Base-by-base conservation (phyloP, 306 rosid species). In the Sicyos edulis region DNA sequence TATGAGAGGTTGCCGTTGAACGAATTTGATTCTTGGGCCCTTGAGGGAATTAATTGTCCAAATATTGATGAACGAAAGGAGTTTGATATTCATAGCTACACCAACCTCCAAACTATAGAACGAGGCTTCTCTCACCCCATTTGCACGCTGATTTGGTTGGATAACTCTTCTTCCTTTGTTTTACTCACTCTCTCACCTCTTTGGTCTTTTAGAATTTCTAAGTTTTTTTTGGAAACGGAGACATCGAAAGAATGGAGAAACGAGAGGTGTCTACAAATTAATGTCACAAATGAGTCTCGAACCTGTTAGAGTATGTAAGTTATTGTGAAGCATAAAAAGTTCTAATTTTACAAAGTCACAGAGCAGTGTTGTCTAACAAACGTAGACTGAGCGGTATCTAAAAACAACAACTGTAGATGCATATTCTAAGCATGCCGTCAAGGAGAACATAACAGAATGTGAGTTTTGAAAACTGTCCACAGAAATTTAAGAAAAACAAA, bases 81-180 rank as follows among this genome's bases (percentile, higher is more conserved):
- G 9, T 60, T 29, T 24, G 42, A 59, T 11, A 55, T 55, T 57
- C 64, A 29, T 60, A 29, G 34, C 44, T 26, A 61, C 13, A 29
- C 47, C 67, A 61, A 29, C 47, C 21, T 61, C 67, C 47, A 32
- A 32, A 13, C 47, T 32, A 32, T 15, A 61, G n/a, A 59, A 16
- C 21, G 47, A 61, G 47, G 29, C 7, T 61, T 32, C 65, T 26
- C 10, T 37, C 65, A 32, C 47, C 42, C 68, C 49, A 15, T 61
- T 8, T 61, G 17, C 17, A 29, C 47, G 11, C 68, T 34, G 4
- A 61, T 45, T 61, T 57, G 26, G 37, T 63, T n/a, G 70, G 16
- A 4, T 62, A 4, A 15, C 69, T 63, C 70, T 63, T 63, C 70
- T 40, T 40, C 70, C 51, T 9, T 63, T 37, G 70, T 63, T 37